Conservation (phyloP, 768 basidiomycete species). For the Suillus paluster region DNA sequence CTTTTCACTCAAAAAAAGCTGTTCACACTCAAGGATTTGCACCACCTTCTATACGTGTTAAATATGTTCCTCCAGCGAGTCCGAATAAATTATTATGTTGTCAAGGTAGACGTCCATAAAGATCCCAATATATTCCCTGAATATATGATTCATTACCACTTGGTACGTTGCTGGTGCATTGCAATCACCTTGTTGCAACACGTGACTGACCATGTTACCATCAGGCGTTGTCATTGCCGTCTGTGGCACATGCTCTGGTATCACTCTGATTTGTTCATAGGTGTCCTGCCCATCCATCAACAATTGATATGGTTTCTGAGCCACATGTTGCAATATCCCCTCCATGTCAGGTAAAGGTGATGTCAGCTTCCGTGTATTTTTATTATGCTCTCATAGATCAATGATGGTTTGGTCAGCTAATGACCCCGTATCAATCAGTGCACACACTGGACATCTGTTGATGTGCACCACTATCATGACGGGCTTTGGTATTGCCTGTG, state of each 20-base stretch:
- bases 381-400: conserved; percentile 40
- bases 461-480: conserved; percentile 16
- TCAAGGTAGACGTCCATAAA: conserved; percentile 11
- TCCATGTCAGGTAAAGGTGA: conserved; percentile 49
- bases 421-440: conserved; percentile 30
- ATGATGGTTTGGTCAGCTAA: conserved; percentile 36
- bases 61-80: conserved; percentile 33
- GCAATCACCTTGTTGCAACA: conserved; percentile 36
- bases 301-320: conserved; percentile 34
- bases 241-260: conserved; percentile 28
- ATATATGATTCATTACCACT: conserved; percentile 42
- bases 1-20: conserved; percentile 38
- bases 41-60: conserved; percentile 38
- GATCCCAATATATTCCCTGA: conserved; percentile 10
- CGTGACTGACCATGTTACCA: conserved; percentile 36
- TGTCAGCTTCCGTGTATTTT: conserved; percentile 45
- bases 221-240: conserved; percentile 33
- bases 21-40: conserved; percentile 34
- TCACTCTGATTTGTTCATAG: conserved; percentile 47
- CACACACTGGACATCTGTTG: conserved; percentile 20
- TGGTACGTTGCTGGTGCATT: conserved; percentile 45
- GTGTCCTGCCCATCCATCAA: conserved; percentile 47
- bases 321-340: conserved; percentile 39
- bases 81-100: background rate
- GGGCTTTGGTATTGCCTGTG: conserved; percentile 19